Evolutionary conservation across 768 basidiomycete genomes (phyloP), one percentile per base, ranked within the genome.

Genomic region (Porpolomopsis calyptriformis): DNA sequence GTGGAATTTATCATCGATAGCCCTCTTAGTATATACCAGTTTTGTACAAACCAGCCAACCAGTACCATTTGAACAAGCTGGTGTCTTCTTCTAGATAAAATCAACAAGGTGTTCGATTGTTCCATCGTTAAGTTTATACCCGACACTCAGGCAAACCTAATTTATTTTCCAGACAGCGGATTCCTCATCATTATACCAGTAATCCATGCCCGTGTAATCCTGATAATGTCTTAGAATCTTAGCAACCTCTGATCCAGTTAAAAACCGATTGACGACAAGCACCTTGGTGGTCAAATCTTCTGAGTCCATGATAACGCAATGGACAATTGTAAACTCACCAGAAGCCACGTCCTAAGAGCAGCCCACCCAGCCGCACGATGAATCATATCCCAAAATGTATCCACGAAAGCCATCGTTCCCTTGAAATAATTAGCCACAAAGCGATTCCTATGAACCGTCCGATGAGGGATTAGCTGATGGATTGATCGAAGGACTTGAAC

Each of bases 351-450:
- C 34, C 82, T 65, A 51, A 86, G 55, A 0, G 81, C 80, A 27
- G 70, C 64, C 70, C 79, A 73, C 2, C 85, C 85, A 29, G 83
- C 83, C 9, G 82, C 83, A 29, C 64, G 64, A 50, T 81, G 76
- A 22, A 87, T 85, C 64, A 80, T 72, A 45, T 57, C 61, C 76
- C 80, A 82, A 54, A 82, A 78, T 25, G 74, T 66, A 42, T 71
- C 66, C 1, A 86, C 55, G 52, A 87, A 87, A 0, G 55, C 53
- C 12, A 68, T 65, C 2, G 70, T 67, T 1, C 82, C 82, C 23
- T 70, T 60, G 41, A 63, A 63, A 52, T 78, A 82, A 45, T 77
- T 63, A 11, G 66, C 64, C 7, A 85, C 67, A 53, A 86, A 85
- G 11, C 48, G 55, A 29, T 67, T 67, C 29, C 82, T 14, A 27